Base-by-base conservation (phyloP, 1,139 yeast species). In the Yamadazyma sp. region DNA sequence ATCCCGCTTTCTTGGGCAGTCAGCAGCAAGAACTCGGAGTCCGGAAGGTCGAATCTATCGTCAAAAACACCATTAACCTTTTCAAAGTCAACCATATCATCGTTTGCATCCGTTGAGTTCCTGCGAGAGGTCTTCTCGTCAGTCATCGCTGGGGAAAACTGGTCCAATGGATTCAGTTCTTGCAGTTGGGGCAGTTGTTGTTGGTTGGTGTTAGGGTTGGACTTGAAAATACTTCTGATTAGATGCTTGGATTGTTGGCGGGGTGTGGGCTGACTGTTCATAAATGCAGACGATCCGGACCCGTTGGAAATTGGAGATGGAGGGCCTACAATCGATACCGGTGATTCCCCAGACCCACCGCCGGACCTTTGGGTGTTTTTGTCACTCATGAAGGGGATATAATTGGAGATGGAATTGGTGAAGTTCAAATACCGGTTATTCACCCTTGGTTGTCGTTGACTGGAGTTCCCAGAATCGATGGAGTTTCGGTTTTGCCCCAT, bases 371-470 rank as follows among this genome's bases (percentile, higher is more conserved):
- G 45, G 23, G 18, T 36, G 18, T 43, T 61, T 38, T 62, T 58
- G 39, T 69, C 75, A 28, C 70, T 65, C 72, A 69, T 69, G 47
- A 72, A 72, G 1, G 76, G 77, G 31, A 72, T 59, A 48, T 69
- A 69, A 42, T 66, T 69, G 11, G 69, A 59, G 18, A 71, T 61
- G 1, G 75, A 66, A 41, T 56, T 66, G 9, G 71, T 66, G 43
- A 68, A 68, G 43, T 66, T 64, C 18, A 61, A 49, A 42, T 67
- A 66, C 20, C 72, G 48, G 44, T 48, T 53, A 33, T 46, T 44
- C 26, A 39, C 41, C 30, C 53, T 37, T 30, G 47, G 48, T 17
- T 41, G 48, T 15, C 34, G 39, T 16, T 41, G 45, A 20, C 37
- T 36, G 2, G 58, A 48, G 24, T 41, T 39, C 28, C 51, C 50